Conservation (phyloP, 768 basidiomycete species). For the Calvatia gigantea region DNA sequence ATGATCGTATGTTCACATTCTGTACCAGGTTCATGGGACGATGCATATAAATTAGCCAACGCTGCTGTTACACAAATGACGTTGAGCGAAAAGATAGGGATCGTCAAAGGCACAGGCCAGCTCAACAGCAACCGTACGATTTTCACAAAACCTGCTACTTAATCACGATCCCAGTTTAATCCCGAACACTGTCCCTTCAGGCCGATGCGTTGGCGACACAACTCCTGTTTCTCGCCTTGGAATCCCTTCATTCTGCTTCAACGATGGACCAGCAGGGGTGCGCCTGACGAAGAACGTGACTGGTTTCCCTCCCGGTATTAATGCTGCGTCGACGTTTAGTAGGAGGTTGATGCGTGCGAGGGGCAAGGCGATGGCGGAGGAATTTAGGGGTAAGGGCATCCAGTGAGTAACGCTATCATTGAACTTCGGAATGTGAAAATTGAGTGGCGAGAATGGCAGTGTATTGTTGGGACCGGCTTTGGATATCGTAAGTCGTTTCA, state of each 20-base stretch:
- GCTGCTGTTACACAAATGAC: constrained; percentile 36
- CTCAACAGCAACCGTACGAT: constrained; percentile 32
- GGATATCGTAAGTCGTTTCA: constrained; percentile 43
- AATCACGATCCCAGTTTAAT: not conserved
- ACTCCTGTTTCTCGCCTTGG: constrained; percentile 35
- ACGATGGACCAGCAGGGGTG: constrained; percentile 47
- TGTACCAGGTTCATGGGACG: constrained; percentile 41
- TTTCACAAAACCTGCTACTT: not conserved
- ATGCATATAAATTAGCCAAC: constrained; percentile 36
- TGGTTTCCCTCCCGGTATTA: constrained; percentile 59
- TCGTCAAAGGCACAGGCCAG: constrained; percentile 44
- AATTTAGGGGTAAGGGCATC: constrained; percentile 68
- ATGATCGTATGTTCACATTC: not conserved
- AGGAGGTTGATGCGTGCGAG: constrained; percentile 60
- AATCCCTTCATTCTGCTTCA: constrained; percentile 43
- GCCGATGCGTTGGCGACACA: constrained; percentile 47
- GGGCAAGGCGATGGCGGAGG: constrained; percentile 60
- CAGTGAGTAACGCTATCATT: constrained; percentile 28
- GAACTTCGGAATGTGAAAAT: not conserved
- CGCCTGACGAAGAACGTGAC: constrained; percentile 41
- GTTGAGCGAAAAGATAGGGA: constrained; percentile 41
- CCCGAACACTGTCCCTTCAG: constrained; percentile 18
- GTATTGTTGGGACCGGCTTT: constrained; percentile 50
- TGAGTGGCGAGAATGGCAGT: constrained; percentile 19
- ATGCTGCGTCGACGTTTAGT: constrained; percentile 49